Evolutionary conservation across 1,139 yeast genomes (phyloP).

Genomic region (Taphrina pruni): DNA sequence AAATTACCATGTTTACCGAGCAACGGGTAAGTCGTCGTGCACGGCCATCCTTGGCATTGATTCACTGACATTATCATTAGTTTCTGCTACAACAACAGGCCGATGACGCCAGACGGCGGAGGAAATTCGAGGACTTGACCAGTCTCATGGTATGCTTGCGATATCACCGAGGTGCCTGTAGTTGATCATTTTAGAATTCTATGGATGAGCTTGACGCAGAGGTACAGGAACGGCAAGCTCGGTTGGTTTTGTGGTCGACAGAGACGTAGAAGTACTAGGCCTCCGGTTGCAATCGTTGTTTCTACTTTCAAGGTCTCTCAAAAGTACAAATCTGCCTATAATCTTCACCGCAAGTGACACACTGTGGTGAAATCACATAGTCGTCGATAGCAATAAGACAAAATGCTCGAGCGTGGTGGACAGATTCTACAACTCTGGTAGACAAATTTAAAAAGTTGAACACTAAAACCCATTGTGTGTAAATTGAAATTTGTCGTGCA

Average conservation of each 20-base stretch:
- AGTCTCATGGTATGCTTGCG: constrained; percentile 10
- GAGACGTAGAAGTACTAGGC: no score
- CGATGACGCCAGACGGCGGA: constrained; percentile 63
- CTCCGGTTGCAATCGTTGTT: no score
- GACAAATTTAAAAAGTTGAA: no score
- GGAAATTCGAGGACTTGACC: constrained; percentile 72
- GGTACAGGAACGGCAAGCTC: background rate
- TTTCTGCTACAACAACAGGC: constrained; percentile 71
- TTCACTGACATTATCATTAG: constrained; percentile 45
- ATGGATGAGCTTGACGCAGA: background rate
- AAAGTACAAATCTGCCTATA: no score
- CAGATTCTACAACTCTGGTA: no score
- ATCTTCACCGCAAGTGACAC: no score
- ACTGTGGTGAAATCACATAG: no score
- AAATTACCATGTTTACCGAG: constrained; percentile 21
- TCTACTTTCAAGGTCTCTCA: no score
- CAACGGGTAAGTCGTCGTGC: constrained; percentile 10
- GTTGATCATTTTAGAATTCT: background rate
- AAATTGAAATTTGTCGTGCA: no score
- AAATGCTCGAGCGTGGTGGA: no score
- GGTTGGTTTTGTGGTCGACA: constrained; percentile 9
- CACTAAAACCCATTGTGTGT: no score
- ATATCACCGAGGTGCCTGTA: background rate
- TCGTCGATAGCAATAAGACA: no score
- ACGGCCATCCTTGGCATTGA: background rate